phyloP scores from a whole-genome alignment of 306 rosid genomes.

The Echinosophora koreensis region DNA sequence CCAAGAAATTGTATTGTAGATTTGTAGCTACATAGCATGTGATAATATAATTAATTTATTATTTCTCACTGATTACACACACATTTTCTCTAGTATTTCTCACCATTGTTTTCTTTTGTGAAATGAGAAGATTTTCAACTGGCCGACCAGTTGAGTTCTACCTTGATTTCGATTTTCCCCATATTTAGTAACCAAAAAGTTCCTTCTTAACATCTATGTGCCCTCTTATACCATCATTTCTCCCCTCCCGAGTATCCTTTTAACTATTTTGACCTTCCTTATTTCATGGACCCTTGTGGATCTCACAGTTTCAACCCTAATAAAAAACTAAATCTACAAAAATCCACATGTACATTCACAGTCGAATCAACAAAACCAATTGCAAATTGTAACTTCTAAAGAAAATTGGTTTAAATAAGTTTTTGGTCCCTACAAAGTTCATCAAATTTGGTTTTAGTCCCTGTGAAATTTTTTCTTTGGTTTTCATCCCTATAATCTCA shows the following conservation, averaged over 20 bases:
- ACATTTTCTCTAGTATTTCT: neutral
- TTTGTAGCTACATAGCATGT: constrained; percentile 33
- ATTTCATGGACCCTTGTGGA: neutral
- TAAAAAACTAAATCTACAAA: neutral
- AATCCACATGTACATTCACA: neutral
- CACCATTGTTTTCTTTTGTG: neutral
- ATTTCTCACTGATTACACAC: constrained; percentile 26
- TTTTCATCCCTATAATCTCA: too few relatives aligned
- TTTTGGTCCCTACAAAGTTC: too few relatives aligned
- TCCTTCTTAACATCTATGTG: too few relatives aligned
- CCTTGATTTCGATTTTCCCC: neutral
- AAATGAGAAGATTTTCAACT: constrained; percentile 15
- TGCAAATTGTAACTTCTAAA: neutral
- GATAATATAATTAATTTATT: constrained; percentile 22
- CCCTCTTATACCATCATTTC: neutral
- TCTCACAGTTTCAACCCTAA: constrained; percentile 11
- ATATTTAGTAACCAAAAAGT: neutral
- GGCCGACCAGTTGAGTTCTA: neutral
- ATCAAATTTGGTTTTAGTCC: too few relatives aligned
- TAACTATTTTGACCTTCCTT: constrained; percentile 1
- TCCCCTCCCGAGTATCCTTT: neutral
- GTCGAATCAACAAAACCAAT: neutral
- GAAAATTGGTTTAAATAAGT: too few relatives aligned
- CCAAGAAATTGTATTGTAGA: constrained; percentile 5
- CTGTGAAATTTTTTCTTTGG: too few relatives aligned